Evolutionary conservation across 164 flowering plant genomes (phyloP), one percentile per base, ranked within the genome.

Genomic region (Akebia trifoliata): DNA sequence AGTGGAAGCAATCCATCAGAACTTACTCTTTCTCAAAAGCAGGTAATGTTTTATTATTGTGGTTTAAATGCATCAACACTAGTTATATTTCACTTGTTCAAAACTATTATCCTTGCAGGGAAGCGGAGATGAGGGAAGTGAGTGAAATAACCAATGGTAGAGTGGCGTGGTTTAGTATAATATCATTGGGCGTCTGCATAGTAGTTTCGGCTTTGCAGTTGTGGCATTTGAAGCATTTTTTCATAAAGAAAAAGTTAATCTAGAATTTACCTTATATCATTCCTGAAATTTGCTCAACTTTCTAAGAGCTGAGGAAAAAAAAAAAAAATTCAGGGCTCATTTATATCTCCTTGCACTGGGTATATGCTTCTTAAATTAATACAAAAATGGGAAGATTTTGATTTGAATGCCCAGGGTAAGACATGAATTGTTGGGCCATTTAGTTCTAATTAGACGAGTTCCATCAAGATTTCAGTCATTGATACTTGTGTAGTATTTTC

Each of bases 241-340:
- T 92, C 63, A 82, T 71, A 46, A 89, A 89, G 87, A 92, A 89
- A 77, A 92, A 87, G 75, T 95, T 92, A 29, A 89, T 92, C 29
- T 92, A 81, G 70, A 59, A 44, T 37, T 37, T 7, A 34, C 30
- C 5, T 12, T 40, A 4, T 26, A 47, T 44, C 8, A 51, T 46
- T 43, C 46, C 21, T 59, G 18, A 26, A 50, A 22, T 50, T 17
- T 30, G 20, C 35, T 20, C 47, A 35, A 31, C 12, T 10, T 56
- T 56, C 36, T 35, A 28, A 37, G 36, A 34, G 57, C n/a, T n/a
- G n/a, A n/a, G n/a, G n/a, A 14, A 15, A 26, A 29, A 37, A 35
- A 25, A 20, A 40, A 46, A 32, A 28, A 14, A 14, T 30, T 59
- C 47, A 36, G 61, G 28, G 39, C n/a, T 12, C 24, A 59, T 57